A percentile compares a stretch with the other conserved stretches of the same genome.
phyloP scores from a whole-genome alignment of 78 protist species.

The Dictyostelium firmibasis region DNA sequence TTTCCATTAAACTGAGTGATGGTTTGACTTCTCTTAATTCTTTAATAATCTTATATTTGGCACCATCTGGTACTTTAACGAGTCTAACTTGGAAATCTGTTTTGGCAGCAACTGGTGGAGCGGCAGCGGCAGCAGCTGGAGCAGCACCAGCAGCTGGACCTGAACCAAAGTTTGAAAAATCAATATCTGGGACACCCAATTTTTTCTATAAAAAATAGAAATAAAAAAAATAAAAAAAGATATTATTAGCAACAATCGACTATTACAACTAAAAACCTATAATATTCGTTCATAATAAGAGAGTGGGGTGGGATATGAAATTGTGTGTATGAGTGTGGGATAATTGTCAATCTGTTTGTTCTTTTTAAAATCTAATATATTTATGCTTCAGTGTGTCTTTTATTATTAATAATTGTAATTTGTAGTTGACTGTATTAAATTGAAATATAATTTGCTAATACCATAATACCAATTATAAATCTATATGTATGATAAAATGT shows the following conservation, averaged over 20 bases:
- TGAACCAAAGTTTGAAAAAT: slow-evolving; percentile 1
- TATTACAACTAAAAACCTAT: too few relatives aligned
- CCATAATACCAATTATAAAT: too few relatives aligned
- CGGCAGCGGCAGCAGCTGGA: slow-evolving; percentile 63
- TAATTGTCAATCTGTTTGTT: too few relatives aligned
- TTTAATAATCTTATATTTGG: slow-evolving; percentile 81
- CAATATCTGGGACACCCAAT: slow-evolving; percentile 67
- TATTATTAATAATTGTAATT: too few relatives aligned
- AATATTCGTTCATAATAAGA: too few relatives aligned
- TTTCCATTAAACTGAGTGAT: slow-evolving; percentile 73
- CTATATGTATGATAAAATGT: too few relatives aligned
- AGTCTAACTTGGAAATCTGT: slow-evolving; percentile 72
- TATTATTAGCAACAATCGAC: neutral
- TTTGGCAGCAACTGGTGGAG: slow-evolving; percentile 65
- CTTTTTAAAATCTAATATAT: too few relatives aligned
- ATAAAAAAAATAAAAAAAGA: neutral
- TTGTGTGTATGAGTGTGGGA: too few relatives aligned
- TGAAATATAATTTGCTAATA: too few relatives aligned
- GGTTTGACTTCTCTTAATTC: slow-evolving; percentile 80
- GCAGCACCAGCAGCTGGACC: slow-evolving; percentile 30
- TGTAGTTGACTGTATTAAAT: too few relatives aligned
- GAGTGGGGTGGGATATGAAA: too few relatives aligned
- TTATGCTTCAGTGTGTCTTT: too few relatives aligned
- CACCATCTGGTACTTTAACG: slow-evolving; percentile 79
- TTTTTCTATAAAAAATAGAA: neutral